phyloP scores from a whole-genome alignment of 768 basidiomycete genomes.

The Xanthoconium purpureum region DNA sequence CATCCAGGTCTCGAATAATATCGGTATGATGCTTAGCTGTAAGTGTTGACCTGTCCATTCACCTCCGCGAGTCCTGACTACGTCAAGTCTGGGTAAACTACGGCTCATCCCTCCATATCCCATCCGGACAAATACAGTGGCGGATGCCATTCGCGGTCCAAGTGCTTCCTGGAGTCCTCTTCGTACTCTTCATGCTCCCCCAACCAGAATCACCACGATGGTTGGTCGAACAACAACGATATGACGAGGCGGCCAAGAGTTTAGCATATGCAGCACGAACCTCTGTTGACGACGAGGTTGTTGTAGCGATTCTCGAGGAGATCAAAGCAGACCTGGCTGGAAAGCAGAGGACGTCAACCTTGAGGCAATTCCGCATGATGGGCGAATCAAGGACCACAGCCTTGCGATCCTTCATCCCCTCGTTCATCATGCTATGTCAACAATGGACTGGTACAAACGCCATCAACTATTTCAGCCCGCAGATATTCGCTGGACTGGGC shows the following conservation, averaged over 20 bases:
- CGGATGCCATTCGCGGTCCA: slow-evolving; percentile 52
- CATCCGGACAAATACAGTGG: slow-evolving; percentile 46
- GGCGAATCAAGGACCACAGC: slow-evolving; percentile 42
- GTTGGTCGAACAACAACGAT: slow-evolving; percentile 46
- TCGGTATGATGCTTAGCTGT: slow-evolving; percentile 38
- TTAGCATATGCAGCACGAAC: slow-evolving; percentile 38
- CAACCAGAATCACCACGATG: slow-evolving; percentile 59
- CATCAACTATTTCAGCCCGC: slow-evolving; percentile 54
- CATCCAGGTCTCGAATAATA: slow-evolving; percentile 33
- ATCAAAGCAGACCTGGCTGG: slow-evolving; percentile 49
- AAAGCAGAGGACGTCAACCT: slow-evolving; percentile 34
- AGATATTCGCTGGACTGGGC: slow-evolving; percentile 48
- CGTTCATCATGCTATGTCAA: slow-evolving; percentile 45
- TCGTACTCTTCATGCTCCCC: slow-evolving; percentile 44
- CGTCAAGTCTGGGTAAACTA: slow-evolving; percentile 49
- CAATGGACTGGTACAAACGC: slow-evolving; percentile 56
- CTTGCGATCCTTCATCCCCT: slow-evolving; percentile 44
- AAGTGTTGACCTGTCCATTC: slow-evolving; percentile 2
- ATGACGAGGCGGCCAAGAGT: slow-evolving; percentile 39
- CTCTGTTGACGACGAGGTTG: slow-evolving; percentile 32
- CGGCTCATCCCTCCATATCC: slow-evolving; percentile 35
- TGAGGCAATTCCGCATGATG: slow-evolving; percentile 41
- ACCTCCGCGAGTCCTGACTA: neutral
- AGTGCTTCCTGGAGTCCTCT: slow-evolving; percentile 49
- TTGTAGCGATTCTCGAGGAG: slow-evolving; percentile 40